Percentiles rank a stretch among this genome's conserved stretches.
These are phyloP conservation scores for Xylaria curta DNA, from an alignment of 495 filamentous ascomycete species.

Conservation along the genomic window DNA sequence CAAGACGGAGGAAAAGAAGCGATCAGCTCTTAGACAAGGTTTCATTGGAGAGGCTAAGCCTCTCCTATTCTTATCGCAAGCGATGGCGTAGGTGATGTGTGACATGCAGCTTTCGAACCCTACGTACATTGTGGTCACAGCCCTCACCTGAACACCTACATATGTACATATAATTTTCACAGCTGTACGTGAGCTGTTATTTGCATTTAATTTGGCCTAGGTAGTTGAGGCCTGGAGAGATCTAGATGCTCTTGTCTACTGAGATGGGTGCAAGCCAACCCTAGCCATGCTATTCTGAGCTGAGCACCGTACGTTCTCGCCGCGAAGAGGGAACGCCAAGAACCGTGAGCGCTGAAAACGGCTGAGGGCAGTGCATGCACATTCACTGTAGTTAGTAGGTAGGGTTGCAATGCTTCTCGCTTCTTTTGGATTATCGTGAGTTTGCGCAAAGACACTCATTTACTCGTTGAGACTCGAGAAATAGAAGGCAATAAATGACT, in stretches of 20 bases:
- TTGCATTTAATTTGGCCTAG: not conserved
- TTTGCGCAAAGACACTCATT: not conserved
- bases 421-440: not conserved
- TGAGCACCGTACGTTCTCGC: no score
- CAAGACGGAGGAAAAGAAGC: not conserved
- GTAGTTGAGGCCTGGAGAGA: not conserved
- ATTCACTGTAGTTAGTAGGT: not conserved
- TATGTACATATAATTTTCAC: not conserved
- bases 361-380: conserved; percentile 16
- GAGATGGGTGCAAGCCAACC: not conserved
- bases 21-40: conserved; percentile 16
- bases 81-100: not conserved
- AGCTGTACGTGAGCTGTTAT: not conserved
- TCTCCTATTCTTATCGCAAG: conserved; percentile 16
- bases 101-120: conserved; percentile 8
- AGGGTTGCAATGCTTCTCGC: conserved; percentile 18
- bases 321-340: conserved; percentile 15
- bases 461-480: not conserved
- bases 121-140: not conserved
- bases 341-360: conserved; percentile 12
- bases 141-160: conserved; percentile 3
- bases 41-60: conserved; percentile 19
- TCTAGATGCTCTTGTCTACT: conserved; percentile 14
- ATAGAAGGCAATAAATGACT: not conserved
- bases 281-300: no score